Percentiles rank a stretch among this genome's conserved stretches.
These are phyloP conservation scores for Microdochium trichocladiopsis DNA, from an alignment of 2,329 filamentous ascomycete species.

Conservation along the genomic window DNA sequence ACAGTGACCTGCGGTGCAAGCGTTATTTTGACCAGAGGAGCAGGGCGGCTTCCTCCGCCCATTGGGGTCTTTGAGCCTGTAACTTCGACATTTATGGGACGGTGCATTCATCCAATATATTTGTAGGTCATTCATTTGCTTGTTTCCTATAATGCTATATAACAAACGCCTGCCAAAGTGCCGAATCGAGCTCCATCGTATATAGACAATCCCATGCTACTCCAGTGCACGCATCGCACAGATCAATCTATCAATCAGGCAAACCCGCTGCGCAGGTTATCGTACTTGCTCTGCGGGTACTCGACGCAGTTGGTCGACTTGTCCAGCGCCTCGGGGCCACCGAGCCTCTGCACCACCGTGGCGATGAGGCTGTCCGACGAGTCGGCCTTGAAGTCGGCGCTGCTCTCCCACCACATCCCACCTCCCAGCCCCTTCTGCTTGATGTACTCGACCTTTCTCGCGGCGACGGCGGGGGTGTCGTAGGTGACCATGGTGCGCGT, in stretches of 20 bases:
- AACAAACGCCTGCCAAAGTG: no score
- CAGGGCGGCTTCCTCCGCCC: no score
- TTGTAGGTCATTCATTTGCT: no score
- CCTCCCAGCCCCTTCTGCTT: slow-evolving; percentile 63
- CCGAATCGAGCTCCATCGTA: no score
- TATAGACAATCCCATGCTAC: no score
- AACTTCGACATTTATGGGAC: no score
- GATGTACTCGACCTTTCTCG: slow-evolving; percentile 67
- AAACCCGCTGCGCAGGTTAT: slow-evolving; percentile 58
- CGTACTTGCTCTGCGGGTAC: slow-evolving; percentile 63
- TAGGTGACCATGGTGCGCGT: slow-evolving; percentile 69
- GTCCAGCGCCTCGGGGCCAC: slow-evolving; percentile 43
- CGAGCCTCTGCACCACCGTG: slow-evolving; percentile 53
- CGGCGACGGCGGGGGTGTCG: slow-evolving; percentile 62
- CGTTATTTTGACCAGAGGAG: no score
- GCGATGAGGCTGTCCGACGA: slow-evolving; percentile 55
- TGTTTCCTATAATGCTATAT: no score
- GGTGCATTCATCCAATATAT: no score
- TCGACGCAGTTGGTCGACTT: slow-evolving; percentile 50
- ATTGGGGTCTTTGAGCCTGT: no score
- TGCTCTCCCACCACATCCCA: slow-evolving; percentile 98
- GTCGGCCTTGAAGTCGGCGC: slow-evolving; percentile 62
- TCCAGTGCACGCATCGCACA: no score
- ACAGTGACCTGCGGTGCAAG: no score
- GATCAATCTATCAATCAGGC: not conserved